Conservation (phyloP, 345 rosid species). For the Ceriops decandra region DNA sequence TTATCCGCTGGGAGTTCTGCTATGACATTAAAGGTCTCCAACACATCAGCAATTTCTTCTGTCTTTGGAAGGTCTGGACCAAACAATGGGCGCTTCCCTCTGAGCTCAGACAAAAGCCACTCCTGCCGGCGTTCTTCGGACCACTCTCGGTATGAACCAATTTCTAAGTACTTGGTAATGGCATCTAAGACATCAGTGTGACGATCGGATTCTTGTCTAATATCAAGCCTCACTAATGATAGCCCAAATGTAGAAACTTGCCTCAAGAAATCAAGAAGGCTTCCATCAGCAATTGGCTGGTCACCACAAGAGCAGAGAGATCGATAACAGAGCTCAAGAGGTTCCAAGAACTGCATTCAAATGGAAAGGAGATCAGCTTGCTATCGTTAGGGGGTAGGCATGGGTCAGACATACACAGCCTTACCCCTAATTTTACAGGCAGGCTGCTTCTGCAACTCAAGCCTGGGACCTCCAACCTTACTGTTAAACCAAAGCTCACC, state of each 20-base stretch:
- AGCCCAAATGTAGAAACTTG: conserved; percentile 96
- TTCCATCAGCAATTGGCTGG: conserved; percentile 89
- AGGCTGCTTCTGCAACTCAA: no score
- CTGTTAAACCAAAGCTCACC: no score
- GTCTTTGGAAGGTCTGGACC: conserved; percentile 93
- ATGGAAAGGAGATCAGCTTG: no score
- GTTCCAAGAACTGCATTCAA: conserved; percentile 71
- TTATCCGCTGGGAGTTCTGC: conserved; percentile 82
- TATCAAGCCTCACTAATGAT: conserved; percentile 85
- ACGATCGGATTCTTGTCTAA: conserved; percentile 92
- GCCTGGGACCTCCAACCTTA: no score
- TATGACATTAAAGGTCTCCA: conserved; percentile 75
- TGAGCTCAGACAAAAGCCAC: conserved; percentile 88
- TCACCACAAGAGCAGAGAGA: conserved; percentile 92
- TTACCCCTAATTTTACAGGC: no score
- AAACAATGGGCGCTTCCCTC: conserved; percentile 86
- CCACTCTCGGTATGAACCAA: conserved; percentile 89
- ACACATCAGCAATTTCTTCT: conserved; percentile 85
- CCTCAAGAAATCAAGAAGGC: conserved; percentile 92
- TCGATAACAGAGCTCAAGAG: conserved; percentile 89
- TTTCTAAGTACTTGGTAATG: conserved; percentile 75
- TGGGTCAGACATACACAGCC: no score
- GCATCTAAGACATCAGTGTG: conserved; percentile 96
- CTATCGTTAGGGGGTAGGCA: no score
- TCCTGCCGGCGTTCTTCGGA: conserved; percentile 78